These are phyloP conservation scores for Cystobasidiaceae sp. DNA, from an alignment of 1,284 basidiomycete species.

Conservation along the genomic window DNA sequence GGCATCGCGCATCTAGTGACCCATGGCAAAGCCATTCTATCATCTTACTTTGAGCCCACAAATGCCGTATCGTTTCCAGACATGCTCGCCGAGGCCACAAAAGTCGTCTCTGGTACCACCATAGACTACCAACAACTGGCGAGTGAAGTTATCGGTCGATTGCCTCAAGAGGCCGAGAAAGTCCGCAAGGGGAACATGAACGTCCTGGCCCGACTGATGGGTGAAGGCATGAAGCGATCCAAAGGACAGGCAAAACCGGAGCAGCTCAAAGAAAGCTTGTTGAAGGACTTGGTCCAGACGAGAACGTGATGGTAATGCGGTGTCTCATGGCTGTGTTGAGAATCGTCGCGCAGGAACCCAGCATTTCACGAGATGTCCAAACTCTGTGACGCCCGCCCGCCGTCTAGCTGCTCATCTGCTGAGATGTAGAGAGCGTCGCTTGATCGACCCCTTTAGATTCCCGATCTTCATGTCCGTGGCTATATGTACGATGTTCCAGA, in stretches of 20 bases:
- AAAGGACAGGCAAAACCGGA: conserved; percentile 67
- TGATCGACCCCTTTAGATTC: no score
- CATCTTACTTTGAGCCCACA: conserved; percentile 35
- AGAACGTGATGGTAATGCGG: no score
- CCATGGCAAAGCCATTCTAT: conserved; percentile 44
- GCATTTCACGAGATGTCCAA: no score
- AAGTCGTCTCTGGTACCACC: not conserved
- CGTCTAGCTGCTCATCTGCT: no score
- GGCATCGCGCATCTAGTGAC: conserved; percentile 33
- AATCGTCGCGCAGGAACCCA: no score
- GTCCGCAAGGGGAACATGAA: conserved; percentile 68
- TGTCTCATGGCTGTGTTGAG: no score
- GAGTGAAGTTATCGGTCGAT: conserved; percentile 57
- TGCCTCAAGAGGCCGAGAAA: conserved; percentile 67
- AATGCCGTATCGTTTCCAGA: not conserved
- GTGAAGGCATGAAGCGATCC: conserved; percentile 79
- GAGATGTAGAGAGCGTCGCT: no score
- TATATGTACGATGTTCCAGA: no score
- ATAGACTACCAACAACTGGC: conserved; percentile 53
- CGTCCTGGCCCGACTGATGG: conserved; percentile 81
- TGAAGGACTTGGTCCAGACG: conserved; percentile 23
- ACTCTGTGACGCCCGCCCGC: no score
- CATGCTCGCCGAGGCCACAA: not conserved
- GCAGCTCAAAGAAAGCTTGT: conserved; percentile 45
- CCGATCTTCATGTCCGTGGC: no score